Base-by-base conservation (phyloP, 2,329 filamentous ascomycete genomes). In the Paecilomyces formosus region DNA sequence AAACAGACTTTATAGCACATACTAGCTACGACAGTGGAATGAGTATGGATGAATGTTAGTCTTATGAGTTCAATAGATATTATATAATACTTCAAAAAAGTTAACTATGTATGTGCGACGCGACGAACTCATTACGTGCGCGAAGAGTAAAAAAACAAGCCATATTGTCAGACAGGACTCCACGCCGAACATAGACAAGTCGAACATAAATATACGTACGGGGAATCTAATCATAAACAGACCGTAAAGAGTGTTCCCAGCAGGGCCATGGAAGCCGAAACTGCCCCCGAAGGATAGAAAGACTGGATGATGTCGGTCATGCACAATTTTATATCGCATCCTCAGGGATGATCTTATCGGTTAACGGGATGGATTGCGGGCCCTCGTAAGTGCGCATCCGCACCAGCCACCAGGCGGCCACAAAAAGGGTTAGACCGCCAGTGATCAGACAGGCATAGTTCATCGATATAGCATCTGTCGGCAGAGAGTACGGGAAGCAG, bases 381-480 rank as follows among this genome's bases (percentile, higher is more conserved):
- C 74, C 74, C 21, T 69, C 67, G 55, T 76, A 76, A 5, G 65
- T 63, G 11, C 62, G 59, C 61, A 65, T 65, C 58, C 70, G 68
- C 57, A 74, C 31, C 55, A 75, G 66, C 70, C 71, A 82, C 78
- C 80, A 82, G 1, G 73, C 61, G 0, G 69, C 73, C 1, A 83
- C 73, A 45, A 84, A 74, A 11, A 82, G 71, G 0, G 79, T 81
- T 60, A 82, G 69, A 1, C 80, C 81, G 12, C 79, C 81, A 1
- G 78, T 79, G 62, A 84, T 79, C 52, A 83, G 64, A 63, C 74
- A 79, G 12, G 77, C 74, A 65, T 83, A 84, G 63, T 84, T 84
- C 82, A 84, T 84, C 2, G 70, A 74, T 31, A 69, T 66, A 2
- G 77, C 76, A 58, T 75, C 68, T 5, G 78, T 75, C 11, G 79